Base-by-base conservation (phyloP, 805 yeast species). In the Clavispora fructus region DNA sequence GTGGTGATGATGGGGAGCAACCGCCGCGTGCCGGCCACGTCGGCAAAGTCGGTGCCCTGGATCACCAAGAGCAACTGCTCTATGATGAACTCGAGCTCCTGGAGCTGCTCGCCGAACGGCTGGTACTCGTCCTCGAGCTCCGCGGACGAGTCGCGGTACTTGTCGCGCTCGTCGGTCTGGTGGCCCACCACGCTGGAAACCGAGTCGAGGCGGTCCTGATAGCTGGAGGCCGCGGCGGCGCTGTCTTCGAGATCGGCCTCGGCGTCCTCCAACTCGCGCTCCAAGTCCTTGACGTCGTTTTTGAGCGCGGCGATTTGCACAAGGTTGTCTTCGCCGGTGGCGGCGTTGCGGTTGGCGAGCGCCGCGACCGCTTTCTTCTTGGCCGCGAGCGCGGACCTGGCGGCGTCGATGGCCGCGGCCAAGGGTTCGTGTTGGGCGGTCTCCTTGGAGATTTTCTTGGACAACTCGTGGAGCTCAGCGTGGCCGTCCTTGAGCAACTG, bases 21-120 rank as follows among this genome's bases (percentile, higher is more conserved):
- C 39, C 81, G 80, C 61, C 96, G 77, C 59, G 97, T 78, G 17
- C 97, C 97, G 40, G 86, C 78, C 63, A 91, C 96, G 68, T 94
- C 97, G 55, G 89, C 84, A 58, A 80, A 89, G 62, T 94, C 98
- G 59, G 85, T 85, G 33, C 79, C 78, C 27, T 77, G 76, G 0
- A 91, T 83, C 26, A 88, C 77, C 9, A 69, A 63, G 33, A 92
- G 61, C 17, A 92, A 63, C 62, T 94, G 96, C 47, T 81, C 80
- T 37, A 90, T 74, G 40, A 90, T 79, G 59, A 82, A 90, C 51
- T 86, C 91, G 27, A 80, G 60, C 46, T 85, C 89, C 19, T 69
- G 72, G 6, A 77, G 68, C 45, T 82, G 82, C 3, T 69, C 71
- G 1, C 69, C 64, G 43, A 64, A 62, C 2, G 63, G 55, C n/a